Evolutionary conservation across 805 yeast genomes (phyloP), one percentile per base, ranked within the genome.

Genomic region (Nakazawaea molendinolei): DNA sequence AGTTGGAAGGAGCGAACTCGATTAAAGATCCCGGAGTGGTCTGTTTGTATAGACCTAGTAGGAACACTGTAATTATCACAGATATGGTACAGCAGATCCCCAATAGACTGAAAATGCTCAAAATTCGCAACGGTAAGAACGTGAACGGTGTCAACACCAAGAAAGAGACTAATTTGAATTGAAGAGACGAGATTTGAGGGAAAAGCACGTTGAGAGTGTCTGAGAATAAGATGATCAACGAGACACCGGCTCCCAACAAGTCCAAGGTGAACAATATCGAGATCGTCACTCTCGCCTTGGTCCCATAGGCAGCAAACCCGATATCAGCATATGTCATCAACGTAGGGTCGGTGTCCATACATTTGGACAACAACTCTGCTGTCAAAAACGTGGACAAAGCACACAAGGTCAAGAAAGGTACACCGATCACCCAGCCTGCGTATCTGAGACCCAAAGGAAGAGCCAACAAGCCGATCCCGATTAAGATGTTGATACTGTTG

Each of bases 321-420:
- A 87, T 65, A 60, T 87, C 96, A 0, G 95, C 94, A 55, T 86
- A 87, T 0, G 95, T 83, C 67, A 81, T 77, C 36, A 86, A 60
- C 0, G 92, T 79, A 12, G 73, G 79, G 58, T 86, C 92, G 1
- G 86, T 79, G 43, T 80, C 86, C 69, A 86, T 69, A 45, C 95
- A 78, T 41, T 71, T 68, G 10, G 90, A 79, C 40, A 87, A 63
- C 34, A 86, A 61, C 5, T 69, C 68, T 7, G 95, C 95, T 2
- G 92, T 79, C 67, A 86, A 77, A 46, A 71, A 79, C 2, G 95
- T 86, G 20, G 77, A 59, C 9, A 63, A 33, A 1, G 92, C 92
- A 52, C 89, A 76, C 3, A 69, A 41, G 1, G 71, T 39, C 38
- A 87, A 57, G 16, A 83, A 56, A 1, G 74, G 66, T 8, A 74